Evolutionary conservation across 2,329 filamentous ascomycete genomes (phyloP).

Genomic region (Berkeleyomyces rouxiae): DNA sequence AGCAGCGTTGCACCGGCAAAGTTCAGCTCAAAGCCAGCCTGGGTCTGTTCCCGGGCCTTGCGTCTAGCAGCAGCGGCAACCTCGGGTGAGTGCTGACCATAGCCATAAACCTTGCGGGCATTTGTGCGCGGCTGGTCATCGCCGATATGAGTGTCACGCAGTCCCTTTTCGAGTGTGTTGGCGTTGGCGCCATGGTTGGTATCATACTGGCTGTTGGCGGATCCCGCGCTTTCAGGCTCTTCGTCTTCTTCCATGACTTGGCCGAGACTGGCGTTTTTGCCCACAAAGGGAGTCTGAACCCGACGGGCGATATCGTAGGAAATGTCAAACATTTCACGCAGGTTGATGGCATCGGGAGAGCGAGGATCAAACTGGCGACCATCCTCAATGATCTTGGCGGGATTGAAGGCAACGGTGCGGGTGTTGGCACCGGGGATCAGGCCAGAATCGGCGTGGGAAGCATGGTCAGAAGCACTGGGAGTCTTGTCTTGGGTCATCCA

Average conservation of each 20-base stretch:
- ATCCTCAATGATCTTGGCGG: slow-evolving; percentile 33
- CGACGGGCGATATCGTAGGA: slow-evolving; percentile 95
- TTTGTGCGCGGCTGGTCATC: slow-evolving; percentile 34
- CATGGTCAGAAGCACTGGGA: background rate
- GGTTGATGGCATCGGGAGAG: slow-evolving; percentile 83
- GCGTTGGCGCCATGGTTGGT: slow-evolving; percentile 23
- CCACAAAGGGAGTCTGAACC: slow-evolving; percentile 85
- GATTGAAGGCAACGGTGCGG: slow-evolving; percentile 36
- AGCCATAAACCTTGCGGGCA: slow-evolving; percentile 41
- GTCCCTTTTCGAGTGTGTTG: slow-evolving; percentile 65
- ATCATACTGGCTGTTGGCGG: slow-evolving; percentile 26
- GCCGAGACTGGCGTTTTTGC: slow-evolving; percentile 56
- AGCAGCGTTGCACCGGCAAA: slow-evolving; percentile 81
- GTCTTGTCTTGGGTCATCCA: slow-evolving; percentile 61
- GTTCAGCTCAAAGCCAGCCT: slow-evolving; percentile 81
- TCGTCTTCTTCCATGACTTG: slow-evolving; percentile 55
- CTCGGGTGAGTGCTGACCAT: slow-evolving; percentile 73
- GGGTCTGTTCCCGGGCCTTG: slow-evolving; percentile 52
- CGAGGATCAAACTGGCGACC: slow-evolving; percentile 78
- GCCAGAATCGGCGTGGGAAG: slow-evolving; percentile 26
- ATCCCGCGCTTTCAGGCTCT: slow-evolving; percentile 29
- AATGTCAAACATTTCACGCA: slow-evolving; percentile 94
- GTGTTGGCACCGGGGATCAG: slow-evolving; percentile 12
- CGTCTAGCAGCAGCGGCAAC: slow-evolving; percentile 72
- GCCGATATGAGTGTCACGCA: slow-evolving; percentile 65